These are phyloP conservation scores for Solanum sejunctum DNA, from an alignment of 257 asterid genomes.

Conservation along the genomic window DNA sequence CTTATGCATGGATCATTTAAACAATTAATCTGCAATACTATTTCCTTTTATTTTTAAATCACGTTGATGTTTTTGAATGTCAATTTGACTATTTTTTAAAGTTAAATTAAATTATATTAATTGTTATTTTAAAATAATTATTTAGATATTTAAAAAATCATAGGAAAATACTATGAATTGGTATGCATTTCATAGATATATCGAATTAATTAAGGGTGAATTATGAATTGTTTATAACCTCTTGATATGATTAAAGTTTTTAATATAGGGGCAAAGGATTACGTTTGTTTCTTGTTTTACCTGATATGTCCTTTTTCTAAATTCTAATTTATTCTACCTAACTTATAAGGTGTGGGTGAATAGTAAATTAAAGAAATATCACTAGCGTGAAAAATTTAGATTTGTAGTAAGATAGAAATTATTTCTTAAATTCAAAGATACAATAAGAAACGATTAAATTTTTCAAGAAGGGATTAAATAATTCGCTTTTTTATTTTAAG, in stretches of 20 bases:
- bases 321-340: not conserved
- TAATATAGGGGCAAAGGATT: not conserved
- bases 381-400: not conserved
- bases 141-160: too few species aligned
- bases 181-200: too few species aligned
- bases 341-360: not conserved
- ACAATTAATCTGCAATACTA: too few species aligned
- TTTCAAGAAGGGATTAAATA: not conserved
- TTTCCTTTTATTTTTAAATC: too few species aligned
- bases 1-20: too few species aligned
- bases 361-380: not conserved
- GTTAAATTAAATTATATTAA: too few species aligned
- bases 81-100: too few species aligned
- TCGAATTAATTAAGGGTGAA: too few species aligned
- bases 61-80: too few species aligned
- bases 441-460: not conserved
- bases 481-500: not conserved
- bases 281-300: not conserved
- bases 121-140: too few species aligned
- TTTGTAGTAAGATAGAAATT: not conserved
- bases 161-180: too few species aligned
- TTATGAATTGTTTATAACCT: not conserved
- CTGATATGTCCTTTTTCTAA: not conserved
- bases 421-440: not conserved
- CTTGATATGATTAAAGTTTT: too few species aligned